Conservation (phyloP, 2,329 filamentous ascomycete genomes). For the Curvularia hawaiiensis region DNA sequence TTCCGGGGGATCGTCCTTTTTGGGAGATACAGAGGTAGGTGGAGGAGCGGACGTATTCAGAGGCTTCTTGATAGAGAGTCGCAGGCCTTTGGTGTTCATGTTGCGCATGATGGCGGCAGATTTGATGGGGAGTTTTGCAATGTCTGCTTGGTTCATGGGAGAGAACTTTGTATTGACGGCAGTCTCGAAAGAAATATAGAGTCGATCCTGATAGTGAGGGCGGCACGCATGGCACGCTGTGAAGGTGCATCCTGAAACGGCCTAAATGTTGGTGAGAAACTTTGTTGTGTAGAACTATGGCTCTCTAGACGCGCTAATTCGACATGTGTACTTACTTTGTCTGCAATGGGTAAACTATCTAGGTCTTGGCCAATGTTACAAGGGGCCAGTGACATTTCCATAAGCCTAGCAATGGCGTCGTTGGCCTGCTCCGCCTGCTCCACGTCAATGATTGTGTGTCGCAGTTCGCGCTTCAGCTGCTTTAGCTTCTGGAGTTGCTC, state of each 20-base stretch:
- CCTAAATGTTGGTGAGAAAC: conserved; percentile 12
- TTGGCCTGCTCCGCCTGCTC: conserved; percentile 28
- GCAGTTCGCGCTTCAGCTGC: conserved; percentile 38
- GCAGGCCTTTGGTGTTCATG: conserved; percentile 32
- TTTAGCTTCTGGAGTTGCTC: conserved; percentile 41
- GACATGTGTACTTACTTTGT: conserved; percentile 19
- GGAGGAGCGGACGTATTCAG: conserved; percentile 16
- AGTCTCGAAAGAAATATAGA: conserved; percentile 52
- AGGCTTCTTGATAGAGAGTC: conserved; percentile 14
- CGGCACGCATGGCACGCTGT: conserved; percentile 57
- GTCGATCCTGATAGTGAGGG: conserved; percentile 55
- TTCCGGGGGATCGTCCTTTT: conserved; percentile 29
- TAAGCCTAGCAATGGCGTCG: conserved; percentile 22
- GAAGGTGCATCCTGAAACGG: conserved; percentile 46
- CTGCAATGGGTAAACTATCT: conserved; percentile 17
- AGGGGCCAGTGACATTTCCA: conserved; percentile 14
- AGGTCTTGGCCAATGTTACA: conserved; percentile 30
- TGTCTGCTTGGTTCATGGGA: conserved; percentile 41
- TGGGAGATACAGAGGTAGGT: conserved; percentile 19
- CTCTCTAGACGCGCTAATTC: not conserved
- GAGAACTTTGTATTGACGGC: conserved; percentile 47
- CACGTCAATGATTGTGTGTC: conserved; percentile 32
- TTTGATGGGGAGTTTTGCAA: conserved; percentile 42
- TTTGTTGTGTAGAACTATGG: not conserved
- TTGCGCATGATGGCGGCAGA: conserved; percentile 42